Percentiles rank a stretch among this genome's conserved stretches.
These are phyloP conservation scores for Linum tenue DNA, from an alignment of 345 rosid species.

Conservation along the genomic window DNA sequence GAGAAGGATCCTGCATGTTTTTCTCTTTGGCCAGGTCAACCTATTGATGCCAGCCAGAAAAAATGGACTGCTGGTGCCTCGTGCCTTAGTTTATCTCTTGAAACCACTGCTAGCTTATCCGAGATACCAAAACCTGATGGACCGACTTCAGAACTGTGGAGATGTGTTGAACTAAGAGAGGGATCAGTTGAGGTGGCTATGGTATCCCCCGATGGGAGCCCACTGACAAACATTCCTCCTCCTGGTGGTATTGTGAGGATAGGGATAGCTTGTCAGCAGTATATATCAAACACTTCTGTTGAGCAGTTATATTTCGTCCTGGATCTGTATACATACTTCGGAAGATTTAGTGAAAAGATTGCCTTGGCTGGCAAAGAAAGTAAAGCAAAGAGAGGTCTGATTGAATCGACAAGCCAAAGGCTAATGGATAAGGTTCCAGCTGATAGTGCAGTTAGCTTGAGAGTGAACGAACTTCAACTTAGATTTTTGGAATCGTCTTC, in stretches of 20 bases:
- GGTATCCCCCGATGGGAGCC: constrained; percentile 87
- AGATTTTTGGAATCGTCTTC: constrained; percentile 75
- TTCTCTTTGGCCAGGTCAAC: constrained; percentile 79
- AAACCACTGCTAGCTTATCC: constrained; percentile 40
- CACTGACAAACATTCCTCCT: constrained; percentile 78
- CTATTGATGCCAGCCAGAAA: constrained; percentile 91
- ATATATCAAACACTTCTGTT: constrained; percentile 79
- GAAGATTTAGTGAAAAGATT: constrained; percentile 68
- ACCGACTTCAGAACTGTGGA: constrained; percentile 51
- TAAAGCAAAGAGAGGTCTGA: constrained; percentile 25
- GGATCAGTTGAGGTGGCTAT: constrained; percentile 68
- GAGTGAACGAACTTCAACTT: constrained; percentile 61
- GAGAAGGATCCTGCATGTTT: constrained; percentile 99
- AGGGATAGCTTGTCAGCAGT: constrained; percentile 80
- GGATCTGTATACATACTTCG: constrained; percentile 76
- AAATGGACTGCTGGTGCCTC: constrained; percentile 75
- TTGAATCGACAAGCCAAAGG: constrained; percentile 35
- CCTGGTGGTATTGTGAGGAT: constrained; percentile 89
- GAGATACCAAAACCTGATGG: constrained; percentile 26
- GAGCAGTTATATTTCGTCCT: constrained; percentile 91
- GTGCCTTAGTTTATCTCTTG: constrained; percentile 62
- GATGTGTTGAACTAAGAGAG: constrained; percentile 72
- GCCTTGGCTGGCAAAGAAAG: constrained; percentile 55
- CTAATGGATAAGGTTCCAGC: constrained; percentile 89
- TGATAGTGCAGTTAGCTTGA: constrained; percentile 84